Base-by-base conservation (phyloP, 345 rosid genomes). In the Gossypium ekmanianum region DNA sequence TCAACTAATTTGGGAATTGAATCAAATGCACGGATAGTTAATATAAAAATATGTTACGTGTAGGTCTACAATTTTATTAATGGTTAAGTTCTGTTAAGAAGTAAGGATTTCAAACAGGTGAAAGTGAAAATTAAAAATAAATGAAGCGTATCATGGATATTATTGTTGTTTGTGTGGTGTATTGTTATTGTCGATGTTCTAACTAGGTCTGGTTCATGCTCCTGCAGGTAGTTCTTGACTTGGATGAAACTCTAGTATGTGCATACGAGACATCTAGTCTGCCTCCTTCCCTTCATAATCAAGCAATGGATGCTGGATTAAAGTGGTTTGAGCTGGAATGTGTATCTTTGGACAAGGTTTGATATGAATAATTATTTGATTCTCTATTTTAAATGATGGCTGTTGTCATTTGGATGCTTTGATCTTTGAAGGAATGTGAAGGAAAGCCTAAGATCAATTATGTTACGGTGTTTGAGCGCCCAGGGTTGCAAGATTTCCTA, bases 201-300 rank as follows among this genome's bases (percentile, higher is more conserved):
- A 20, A 51, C 16, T 24, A 16, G 41, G 45, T 69, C 56, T 75
- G 41, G 17, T 43, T 8, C 26, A 41, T 44, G 52, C 47, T 22
- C 44, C 51, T 87, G 73, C 85, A 96, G 99, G 98, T 93, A 55
- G 99, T 96, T 82, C 92, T 96, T 13, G 99, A 96, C 79, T 88
- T 96, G 85, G 99, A 96, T 81, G 99, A 96, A 81, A 96, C 98
- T 55, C 86, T 96, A 71, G 92, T 96, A 52, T 92, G 97, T 75
- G 97, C 99, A 6, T 96, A 91, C 14, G 99, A 96, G 87, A 88
- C 92, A 0, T 87, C 94, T 8, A 92, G 93, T 79, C 77, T 96
- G 67, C 97, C 99, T 63, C 81, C 84, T 79, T 44, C 83, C 61
- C 79, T 91, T 12, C 89, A 89, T 6, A 83, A 77, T 74, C 92